These are phyloP conservation scores for Chrysoporthe austroafricana DNA, from an alignment of 2,329 filamentous ascomycete genomes.

Conservation along the genomic window DNA sequence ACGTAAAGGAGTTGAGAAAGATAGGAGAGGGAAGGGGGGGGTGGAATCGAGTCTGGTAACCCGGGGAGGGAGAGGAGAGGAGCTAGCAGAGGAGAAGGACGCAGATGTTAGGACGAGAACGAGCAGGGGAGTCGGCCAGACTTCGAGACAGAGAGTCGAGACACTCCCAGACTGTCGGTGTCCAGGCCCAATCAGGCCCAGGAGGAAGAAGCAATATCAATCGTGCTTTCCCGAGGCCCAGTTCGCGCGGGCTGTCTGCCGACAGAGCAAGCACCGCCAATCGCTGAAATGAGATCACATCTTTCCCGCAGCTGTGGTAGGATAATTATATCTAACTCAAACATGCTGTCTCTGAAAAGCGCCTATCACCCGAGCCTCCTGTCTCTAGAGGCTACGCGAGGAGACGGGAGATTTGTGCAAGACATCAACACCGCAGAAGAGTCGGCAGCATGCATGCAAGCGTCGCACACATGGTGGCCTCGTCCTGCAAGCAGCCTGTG, in stretches of 20 bases:
- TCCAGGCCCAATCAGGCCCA: too few species aligned
- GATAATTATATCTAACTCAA: background rate
- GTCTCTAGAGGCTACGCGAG: slow-evolving; percentile 5
- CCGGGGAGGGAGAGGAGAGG: too few species aligned
- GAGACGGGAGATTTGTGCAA: slow-evolving; percentile 27
- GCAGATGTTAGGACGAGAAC: too few species aligned
- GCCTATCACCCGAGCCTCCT: slow-evolving; percentile 1
- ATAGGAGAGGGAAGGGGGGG: background rate
- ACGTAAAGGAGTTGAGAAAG: background rate
- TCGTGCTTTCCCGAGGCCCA: slow-evolving; percentile 8
- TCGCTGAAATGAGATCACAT: background rate
- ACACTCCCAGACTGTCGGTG: too few species aligned
- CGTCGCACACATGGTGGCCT: slow-evolving; percentile 8
- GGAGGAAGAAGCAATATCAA: too few species aligned
- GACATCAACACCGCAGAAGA: slow-evolving; percentile 17
- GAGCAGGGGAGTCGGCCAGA: too few species aligned
- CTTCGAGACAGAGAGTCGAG: too few species aligned
- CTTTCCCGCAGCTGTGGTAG: background rate
- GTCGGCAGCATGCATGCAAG: slow-evolving; percentile 6
- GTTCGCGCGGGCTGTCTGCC: background rate
- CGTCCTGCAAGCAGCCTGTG: slow-evolving; percentile 22
- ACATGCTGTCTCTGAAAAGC: slow-evolving; percentile 12
- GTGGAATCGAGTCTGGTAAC: background rate
- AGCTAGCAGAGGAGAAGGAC: too few species aligned
- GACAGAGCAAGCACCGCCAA: background rate